Conservation (phyloP, 2,329 filamentous ascomycete genomes). For the Monilinia vaccinii-corymbosi region DNA sequence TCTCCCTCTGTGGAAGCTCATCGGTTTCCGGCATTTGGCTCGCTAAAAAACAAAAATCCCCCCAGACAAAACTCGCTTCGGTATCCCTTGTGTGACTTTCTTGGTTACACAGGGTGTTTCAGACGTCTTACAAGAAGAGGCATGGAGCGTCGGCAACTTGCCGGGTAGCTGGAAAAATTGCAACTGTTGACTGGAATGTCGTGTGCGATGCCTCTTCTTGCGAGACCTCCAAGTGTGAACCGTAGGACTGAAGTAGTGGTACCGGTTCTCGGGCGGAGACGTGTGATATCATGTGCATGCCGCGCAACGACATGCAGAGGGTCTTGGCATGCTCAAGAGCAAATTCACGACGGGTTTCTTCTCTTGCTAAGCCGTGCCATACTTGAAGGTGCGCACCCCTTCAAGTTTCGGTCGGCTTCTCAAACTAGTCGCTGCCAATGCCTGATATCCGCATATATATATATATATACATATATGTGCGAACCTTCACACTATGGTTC, state of each 20-base stretch:
- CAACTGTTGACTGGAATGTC: not conserved
- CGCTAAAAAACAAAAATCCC: not conserved
- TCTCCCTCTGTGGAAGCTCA: not conserved
- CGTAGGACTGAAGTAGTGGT: not conserved
- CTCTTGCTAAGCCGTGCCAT: not conserved
- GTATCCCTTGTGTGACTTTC: not conserved
- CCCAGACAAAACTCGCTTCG: not conserved
- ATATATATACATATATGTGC: not conserved
- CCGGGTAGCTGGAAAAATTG: slow-evolving; percentile 1
- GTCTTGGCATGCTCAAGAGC: not conserved
- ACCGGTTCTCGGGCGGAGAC: not conserved
- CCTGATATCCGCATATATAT: not conserved
- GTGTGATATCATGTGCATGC: not conserved
- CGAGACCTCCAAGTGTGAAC: not conserved
- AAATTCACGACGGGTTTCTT: not conserved
- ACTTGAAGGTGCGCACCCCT: not conserved
- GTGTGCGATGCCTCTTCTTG: not conserved
- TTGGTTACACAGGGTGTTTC: not conserved
- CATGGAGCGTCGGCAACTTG: not conserved
- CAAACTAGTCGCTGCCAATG: not conserved
- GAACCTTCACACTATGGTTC: not conserved
- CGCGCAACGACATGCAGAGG: not conserved
- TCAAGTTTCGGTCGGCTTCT: not conserved
- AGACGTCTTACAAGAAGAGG: not conserved
- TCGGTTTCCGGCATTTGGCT: not conserved